Evolutionary conservation across 441 rosid species (phyloP), one percentile per base, ranked within the genome.

Genomic region (Metrosideros polymorpha): DNA sequence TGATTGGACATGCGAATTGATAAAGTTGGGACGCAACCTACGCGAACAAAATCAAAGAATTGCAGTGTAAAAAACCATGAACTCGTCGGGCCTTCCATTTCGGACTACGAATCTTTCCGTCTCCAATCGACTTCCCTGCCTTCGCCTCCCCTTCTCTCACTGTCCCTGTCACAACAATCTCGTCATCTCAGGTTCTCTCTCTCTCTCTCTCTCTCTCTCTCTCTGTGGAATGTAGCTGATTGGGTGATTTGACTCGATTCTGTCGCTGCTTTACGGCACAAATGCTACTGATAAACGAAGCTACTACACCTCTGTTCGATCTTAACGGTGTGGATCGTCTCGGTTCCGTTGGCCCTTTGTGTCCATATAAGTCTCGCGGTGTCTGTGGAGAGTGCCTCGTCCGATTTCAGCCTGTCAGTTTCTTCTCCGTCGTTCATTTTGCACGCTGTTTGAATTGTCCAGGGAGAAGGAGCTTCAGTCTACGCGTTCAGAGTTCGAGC

Each of bases 391-490:
- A 43, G 30, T 12, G 24, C 75, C 22, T 59, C 39, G 30, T 12
- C 53, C 71, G 14, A 12, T 35, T 55, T 22, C 50, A 24, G 75
- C 15, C 30, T 18, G 3, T 84, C 32, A 56, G 77, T 27, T 85
- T 52, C 45, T 29, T 56, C 9, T 84, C 17, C 49, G 5, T 63
- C 56, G 5, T 82, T 47, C 49, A 54, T 47, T n/a, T 9, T 77
- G 85, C 29, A 24, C 35, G 30, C 30, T 82, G 42, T 89, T 76
- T 56, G 30, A 9, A 77, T 18, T 82, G 87, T 71, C n/a, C 86
- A 91, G 94, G 90, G 52, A 84, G 88, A 61, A 88, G 85, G 84
- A 89, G 76, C 39, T 75, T 79, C 43, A 52, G 63, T 43, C 82
- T 86, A 19, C 51, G 90, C 24, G 87, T 86, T 47, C 85, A 63